These are phyloP conservation scores for Monosporozyma siamensis DNA, from an alignment of 805 yeast genomes.

Conservation along the genomic window DNA sequence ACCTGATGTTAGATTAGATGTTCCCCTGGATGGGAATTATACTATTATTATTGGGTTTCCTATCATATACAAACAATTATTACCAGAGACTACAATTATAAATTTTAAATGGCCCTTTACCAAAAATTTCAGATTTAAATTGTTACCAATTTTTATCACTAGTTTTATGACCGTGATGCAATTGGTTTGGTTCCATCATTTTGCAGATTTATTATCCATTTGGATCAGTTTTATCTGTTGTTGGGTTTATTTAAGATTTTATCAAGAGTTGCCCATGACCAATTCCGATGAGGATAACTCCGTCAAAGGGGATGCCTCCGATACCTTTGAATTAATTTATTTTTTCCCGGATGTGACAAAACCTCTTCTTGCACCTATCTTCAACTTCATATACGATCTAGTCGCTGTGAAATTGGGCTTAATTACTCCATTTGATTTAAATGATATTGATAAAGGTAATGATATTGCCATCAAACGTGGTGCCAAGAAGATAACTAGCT, in stretches of 20 bases:
- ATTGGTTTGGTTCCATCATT: conserved; percentile 29
- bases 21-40: conserved; percentile 44
- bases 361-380: conserved; percentile 43
- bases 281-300: conserved; percentile 12
- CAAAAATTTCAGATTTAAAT: conserved; percentile 49
- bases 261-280: conserved; percentile 40
- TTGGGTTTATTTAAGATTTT: conserved; percentile 74
- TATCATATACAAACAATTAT: conserved; percentile 56
- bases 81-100: conserved; percentile 50
- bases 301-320: conserved; percentile 72
- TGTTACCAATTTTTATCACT: conserved; percentile 45
- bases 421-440: conserved; percentile 54
- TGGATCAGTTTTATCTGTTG: conserved; percentile 52
- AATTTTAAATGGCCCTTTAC: conserved; percentile 36
- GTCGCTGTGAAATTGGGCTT: conserved; percentile 36
- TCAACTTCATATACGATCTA: conserved; percentile 35
- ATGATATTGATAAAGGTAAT: conserved; percentile 65
- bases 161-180: conserved; percentile 26
- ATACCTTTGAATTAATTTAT: conserved; percentile 71
- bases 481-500: conserved; percentile 19
- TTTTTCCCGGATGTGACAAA: conserved; percentile 68
- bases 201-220: conserved; percentile 45
- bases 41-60: conserved; percentile 49
- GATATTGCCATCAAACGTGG: conserved; percentile 55
- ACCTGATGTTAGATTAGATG: conserved; percentile 29